phyloP scores from a whole-genome alignment of 2,329 filamentous ascomycete genomes.

The Cladophialophora psammophila region DNA sequence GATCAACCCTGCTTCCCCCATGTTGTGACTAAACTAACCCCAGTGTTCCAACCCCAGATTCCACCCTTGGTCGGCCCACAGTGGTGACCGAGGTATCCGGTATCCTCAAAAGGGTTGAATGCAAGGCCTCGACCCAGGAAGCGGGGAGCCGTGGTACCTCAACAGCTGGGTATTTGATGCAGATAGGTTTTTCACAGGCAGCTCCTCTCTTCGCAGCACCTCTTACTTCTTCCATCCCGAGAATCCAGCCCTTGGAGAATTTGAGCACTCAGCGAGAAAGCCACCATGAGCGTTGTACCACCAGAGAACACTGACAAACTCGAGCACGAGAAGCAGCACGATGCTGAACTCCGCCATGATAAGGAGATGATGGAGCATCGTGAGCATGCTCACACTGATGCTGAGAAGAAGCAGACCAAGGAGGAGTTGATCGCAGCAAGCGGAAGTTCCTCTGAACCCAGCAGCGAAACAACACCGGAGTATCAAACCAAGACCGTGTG shows the following conservation, averaged over 20 bases:
- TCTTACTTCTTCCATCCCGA: neutral
- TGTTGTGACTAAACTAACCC: neutral
- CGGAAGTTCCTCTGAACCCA: neutral
- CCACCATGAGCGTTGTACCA: slow-evolving; percentile 30
- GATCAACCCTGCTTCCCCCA: neutral
- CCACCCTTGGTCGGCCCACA: slow-evolving; percentile 1
- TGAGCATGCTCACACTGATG: slow-evolving; percentile 12
- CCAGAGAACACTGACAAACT: slow-evolving; percentile 28
- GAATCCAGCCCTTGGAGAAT: neutral
- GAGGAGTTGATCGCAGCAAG: neutral
- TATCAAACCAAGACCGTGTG: slow-evolving; percentile 29
- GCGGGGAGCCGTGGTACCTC: slow-evolving; percentile 1
- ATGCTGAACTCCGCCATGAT: slow-evolving; percentile 20
- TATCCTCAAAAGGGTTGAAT: slow-evolving; percentile 2
- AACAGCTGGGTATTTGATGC: slow-evolving; percentile 14
- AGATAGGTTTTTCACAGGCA: neutral
- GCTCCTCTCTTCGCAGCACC: neutral
- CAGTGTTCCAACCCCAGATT: neutral
- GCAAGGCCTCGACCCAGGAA: slow-evolving; percentile 10
- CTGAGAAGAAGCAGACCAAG: slow-evolving; percentile 11
- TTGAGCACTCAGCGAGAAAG: neutral
- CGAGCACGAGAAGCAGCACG: slow-evolving; percentile 28
- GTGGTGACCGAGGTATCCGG: slow-evolving; percentile 14
- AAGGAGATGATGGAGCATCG: slow-evolving; percentile 22
- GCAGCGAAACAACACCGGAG: slow-evolving; percentile 16